These are phyloP conservation scores for Calycina marina DNA, from an alignment of 2,329 filamentous ascomycete species.

Conservation along the genomic window DNA sequence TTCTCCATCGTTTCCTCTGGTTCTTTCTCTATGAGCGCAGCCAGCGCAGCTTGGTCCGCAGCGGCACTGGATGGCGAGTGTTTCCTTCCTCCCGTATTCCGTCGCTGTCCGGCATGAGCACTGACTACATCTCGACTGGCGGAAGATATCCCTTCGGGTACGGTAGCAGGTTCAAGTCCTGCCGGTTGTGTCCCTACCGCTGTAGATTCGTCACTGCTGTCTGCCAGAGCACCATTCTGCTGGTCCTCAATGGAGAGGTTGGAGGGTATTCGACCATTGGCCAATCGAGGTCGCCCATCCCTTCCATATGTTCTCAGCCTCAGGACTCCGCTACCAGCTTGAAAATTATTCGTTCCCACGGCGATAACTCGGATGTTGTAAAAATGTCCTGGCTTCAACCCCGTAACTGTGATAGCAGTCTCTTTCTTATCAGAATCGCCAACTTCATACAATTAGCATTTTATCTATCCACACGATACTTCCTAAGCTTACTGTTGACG, in stretches of 20 bases:
- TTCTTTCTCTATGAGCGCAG: slow-evolving; percentile 33
- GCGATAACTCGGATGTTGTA: slow-evolving; percentile 92
- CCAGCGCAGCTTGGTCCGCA: slow-evolving; percentile 13
- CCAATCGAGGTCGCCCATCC: slow-evolving; percentile 47
- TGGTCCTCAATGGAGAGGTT: slow-evolving; percentile 40
- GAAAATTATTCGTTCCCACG: slow-evolving; percentile 82
- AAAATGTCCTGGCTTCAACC: slow-evolving; percentile 71
- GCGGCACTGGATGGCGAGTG: slow-evolving; percentile 53
- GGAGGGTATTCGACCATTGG: slow-evolving; percentile 39
- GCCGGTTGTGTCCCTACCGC: slow-evolving; percentile 30
- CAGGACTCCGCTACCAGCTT: slow-evolving; percentile 74
- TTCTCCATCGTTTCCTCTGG: slow-evolving; percentile 57
- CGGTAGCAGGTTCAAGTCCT: slow-evolving; percentile 43
- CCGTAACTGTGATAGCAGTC: slow-evolving; percentile 81
- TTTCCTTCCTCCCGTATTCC: slow-evolving; percentile 58
- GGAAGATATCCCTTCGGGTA: slow-evolving; percentile 43
- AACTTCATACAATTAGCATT: slow-evolving; percentile 35
- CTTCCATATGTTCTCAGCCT: slow-evolving; percentile 63
- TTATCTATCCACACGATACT: not conserved
- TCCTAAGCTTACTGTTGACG: slow-evolving; percentile 52
- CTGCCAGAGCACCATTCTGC: slow-evolving; percentile 25
- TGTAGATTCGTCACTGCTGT: slow-evolving; percentile 32
- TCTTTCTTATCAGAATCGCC: slow-evolving; percentile 72
- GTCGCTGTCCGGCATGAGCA: slow-evolving; percentile 36
- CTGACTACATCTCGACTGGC: slow-evolving; percentile 52